Evolutionary conservation across 2,329 filamentous ascomycete species (phyloP).

Genomic region (Epichloe coenophiala): DNA sequence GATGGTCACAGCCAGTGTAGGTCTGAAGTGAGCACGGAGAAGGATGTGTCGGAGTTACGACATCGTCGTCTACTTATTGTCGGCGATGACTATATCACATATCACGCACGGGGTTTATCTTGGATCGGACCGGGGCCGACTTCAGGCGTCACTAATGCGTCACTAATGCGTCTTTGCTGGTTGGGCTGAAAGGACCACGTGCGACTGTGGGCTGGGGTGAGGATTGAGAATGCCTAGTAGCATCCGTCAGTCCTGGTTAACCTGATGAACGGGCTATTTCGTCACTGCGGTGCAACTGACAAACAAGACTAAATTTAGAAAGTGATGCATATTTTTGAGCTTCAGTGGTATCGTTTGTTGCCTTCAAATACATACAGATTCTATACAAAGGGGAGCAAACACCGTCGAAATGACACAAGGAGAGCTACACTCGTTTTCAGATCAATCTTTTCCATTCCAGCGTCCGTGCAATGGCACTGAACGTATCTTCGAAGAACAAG

Average conservation of each 20-base stretch:
- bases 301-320: too few species aligned
- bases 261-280: too few species aligned
- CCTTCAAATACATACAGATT: not conserved
- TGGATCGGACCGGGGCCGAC: too few species aligned
- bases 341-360: not conserved
- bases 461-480: not conserved
- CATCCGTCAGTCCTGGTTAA: too few species aligned
- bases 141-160: too few species aligned
- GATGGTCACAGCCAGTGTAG: too few species aligned
- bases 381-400: not conserved
- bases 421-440: not conserved
- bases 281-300: too few species aligned
- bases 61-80: not conserved
- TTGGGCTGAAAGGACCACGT: too few species aligned
- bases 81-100: not conserved
- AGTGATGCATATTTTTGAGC: not conserved
- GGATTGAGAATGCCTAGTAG: too few species aligned
- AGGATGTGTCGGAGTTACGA: not conserved
- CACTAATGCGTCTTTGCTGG: too few species aligned
- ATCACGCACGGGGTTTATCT: not conserved
- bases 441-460: not conserved
- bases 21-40: not conserved
- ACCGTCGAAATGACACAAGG: not conserved
- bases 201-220: too few species aligned
- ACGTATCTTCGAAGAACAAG: too few species aligned